phyloP scores from a whole-genome alignment of 805 yeast genomes.

The Lachancea sp. region DNA sequence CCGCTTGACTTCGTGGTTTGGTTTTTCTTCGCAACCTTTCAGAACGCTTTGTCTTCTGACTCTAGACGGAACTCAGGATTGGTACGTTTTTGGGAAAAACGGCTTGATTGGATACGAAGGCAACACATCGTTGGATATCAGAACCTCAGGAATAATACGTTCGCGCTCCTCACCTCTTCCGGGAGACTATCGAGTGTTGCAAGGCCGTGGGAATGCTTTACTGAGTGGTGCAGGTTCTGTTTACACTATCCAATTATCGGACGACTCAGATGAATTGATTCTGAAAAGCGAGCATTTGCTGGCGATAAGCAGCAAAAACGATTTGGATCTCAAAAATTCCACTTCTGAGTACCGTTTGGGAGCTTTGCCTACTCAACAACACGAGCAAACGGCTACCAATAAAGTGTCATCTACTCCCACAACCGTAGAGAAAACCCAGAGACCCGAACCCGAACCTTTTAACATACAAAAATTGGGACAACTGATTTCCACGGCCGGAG shows the following conservation, averaged over 20 bases:
- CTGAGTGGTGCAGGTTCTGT: conserved; percentile 26
- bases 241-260: conserved; percentile 24
- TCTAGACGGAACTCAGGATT: conserved; percentile 25
- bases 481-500: conserved; percentile 9
- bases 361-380: too few relatives aligned
- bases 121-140: conserved; percentile 22
- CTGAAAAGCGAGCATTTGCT: conserved; percentile 27
- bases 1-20: conserved; percentile 9
- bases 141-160: conserved; percentile 8
- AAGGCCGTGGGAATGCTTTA: conserved; percentile 31
- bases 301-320: conserved; percentile 29
- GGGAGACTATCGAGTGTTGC: conserved; percentile 18
- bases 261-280: conserved; percentile 22
- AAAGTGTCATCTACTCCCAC: too few relatives aligned
- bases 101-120: conserved; percentile 28
- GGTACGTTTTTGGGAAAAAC: conserved; percentile 28
- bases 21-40: conserved; percentile 16
- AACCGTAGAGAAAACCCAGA: too few relatives aligned
- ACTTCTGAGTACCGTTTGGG: conserved; percentile 12
- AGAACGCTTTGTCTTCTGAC: conserved; percentile 17
- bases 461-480: conserved; percentile 13
- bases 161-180: conserved; percentile 11
- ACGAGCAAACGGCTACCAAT: too few relatives aligned
- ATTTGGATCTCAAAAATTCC: conserved; percentile 22
- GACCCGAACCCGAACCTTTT: conserved; percentile 10